Base-by-base conservation (phyloP, 2,329 filamentous ascomycete species). In the Emydomyces testavorans region DNA sequence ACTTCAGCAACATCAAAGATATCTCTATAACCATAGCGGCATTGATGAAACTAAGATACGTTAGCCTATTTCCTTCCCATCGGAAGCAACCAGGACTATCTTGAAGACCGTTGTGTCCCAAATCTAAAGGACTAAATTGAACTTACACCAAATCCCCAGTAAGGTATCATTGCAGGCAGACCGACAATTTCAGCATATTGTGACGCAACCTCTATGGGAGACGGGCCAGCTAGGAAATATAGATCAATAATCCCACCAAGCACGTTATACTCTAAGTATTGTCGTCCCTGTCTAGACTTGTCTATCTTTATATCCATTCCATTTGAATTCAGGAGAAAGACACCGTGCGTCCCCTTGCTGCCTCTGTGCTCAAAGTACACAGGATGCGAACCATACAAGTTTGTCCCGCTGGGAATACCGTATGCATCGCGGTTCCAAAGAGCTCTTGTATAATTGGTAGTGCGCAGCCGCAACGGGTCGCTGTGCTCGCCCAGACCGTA, bases 401-500 rank as follows among this genome's bases (percentile, higher is more conserved):
- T 85, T 21, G 73, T 66, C 1, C 73, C 75, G 1, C 67, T 61
- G 0, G 80, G 80, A 0, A 78, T 67, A 1, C 64, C 65, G 49
- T 76, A 80, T 1, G 78, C 71, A 61, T 84, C 82, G 11, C 77
- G 69, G 43, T 77, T 77, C 73, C 79, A 83, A 2, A 83, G 60
- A 0, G 79, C 81, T 39, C 80, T 74, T 41, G 74, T 76, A 58
- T 82, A 82, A 62, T 81, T 73, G 28, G 74, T 78, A 0, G 77
- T 79, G 54, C 78, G 77, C 44, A 85, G 69, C 37, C 74, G 71
- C 57, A 84, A 78, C 0, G 77, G 69, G 53, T 85, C 82, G 3
- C 77, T 79, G 60, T 85, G 79, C 65, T 87, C 82, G 28, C 83
- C 83, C 2, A 87, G 71, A 0, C 83, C 83, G 58, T 87, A 87